Percentiles rank a stretch among this genome's conserved stretches.
phyloP scores from a whole-genome alignment of 768 basidiomycete genomes.

The Asterophora lycoperdoides region DNA sequence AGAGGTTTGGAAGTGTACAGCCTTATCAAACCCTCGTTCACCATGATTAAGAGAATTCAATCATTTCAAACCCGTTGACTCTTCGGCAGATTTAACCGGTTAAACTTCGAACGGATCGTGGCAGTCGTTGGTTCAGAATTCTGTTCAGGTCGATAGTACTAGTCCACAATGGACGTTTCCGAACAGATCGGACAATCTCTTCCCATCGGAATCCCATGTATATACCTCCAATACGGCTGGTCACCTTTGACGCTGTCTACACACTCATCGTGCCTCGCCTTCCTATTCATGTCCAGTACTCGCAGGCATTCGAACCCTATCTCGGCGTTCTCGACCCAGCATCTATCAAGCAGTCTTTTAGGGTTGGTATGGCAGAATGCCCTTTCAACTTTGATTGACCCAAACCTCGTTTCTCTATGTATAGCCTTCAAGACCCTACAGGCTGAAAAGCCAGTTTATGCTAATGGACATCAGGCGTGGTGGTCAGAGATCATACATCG shows the following conservation, averaged over 20 bases:
- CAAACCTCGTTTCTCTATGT: conserved; percentile 3
- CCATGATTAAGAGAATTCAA: no score
- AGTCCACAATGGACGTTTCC: no score
- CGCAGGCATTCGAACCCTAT: conserved; percentile 61
- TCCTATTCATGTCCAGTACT: conserved; percentile 65
- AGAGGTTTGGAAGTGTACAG: no score
- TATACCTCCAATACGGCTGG: conserved; percentile 43
- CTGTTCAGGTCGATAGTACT: no score
- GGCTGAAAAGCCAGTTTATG: conserved; percentile 55
- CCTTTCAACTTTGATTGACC: background rate
- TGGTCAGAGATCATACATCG: conserved; percentile 75
- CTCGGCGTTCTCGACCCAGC: conserved; percentile 56
- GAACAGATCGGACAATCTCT: no score
- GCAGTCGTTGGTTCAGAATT: no score
- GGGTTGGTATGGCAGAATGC: conserved; percentile 38
- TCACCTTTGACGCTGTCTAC: conserved; percentile 76
- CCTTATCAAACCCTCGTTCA: no score
- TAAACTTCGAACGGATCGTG: no score
- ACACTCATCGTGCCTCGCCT: conserved; percentile 68
- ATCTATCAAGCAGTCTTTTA: conserved; percentile 54
- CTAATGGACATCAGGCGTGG: conserved; percentile 53
- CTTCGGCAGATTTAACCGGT: no score
- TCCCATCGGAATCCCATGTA: conserved; percentile 4
- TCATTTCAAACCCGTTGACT: no score
- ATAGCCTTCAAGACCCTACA: conserved; percentile 47